Conservation (phyloP, 768 basidiomycete genomes). For the Mycena indigotica region DNA sequence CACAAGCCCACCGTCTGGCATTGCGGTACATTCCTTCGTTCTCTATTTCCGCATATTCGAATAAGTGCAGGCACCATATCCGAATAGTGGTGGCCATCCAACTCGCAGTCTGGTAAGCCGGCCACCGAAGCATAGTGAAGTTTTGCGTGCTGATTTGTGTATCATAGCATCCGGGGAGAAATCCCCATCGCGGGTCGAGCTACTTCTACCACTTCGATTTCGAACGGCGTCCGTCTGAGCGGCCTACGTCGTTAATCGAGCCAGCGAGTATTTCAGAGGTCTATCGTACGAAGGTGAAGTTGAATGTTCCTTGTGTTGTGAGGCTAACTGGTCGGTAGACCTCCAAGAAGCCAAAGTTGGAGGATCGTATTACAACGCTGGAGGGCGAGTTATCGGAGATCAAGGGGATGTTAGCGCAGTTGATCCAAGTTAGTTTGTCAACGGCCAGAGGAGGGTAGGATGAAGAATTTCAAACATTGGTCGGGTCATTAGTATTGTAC, state of each 20-base stretch:
- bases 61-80: too few species aligned
- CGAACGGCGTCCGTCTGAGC: conserved; percentile 13
- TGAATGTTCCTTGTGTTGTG: not conserved
- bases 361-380: conserved; percentile 20
- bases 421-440: too few species aligned
- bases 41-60: too few species aligned
- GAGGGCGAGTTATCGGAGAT: conserved; percentile 22
- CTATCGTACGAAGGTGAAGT: conserved; percentile 8
- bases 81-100: conserved; percentile 8
- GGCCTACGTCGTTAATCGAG: not conserved
- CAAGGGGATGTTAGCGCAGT: conserved; percentile 19
- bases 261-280: conserved; percentile 10
- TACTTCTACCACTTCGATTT: conserved; percentile 22
- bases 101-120: conserved; percentile 1
- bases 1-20: conserved; percentile 6
- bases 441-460: too few species aligned
- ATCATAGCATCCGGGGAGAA: not conserved
- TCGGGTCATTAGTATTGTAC: too few species aligned
- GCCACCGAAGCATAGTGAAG: not conserved
- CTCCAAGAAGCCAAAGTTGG: conserved; percentile 20
- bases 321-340: not conserved
- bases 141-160: not conserved
- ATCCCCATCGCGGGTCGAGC: not conserved
- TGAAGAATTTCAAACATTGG: too few species aligned
- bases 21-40: conserved; percentile 3